Evolutionary conservation across 1,139 yeast genomes (phyloP).

Genomic region (Kluyveromyces sp.): DNA sequence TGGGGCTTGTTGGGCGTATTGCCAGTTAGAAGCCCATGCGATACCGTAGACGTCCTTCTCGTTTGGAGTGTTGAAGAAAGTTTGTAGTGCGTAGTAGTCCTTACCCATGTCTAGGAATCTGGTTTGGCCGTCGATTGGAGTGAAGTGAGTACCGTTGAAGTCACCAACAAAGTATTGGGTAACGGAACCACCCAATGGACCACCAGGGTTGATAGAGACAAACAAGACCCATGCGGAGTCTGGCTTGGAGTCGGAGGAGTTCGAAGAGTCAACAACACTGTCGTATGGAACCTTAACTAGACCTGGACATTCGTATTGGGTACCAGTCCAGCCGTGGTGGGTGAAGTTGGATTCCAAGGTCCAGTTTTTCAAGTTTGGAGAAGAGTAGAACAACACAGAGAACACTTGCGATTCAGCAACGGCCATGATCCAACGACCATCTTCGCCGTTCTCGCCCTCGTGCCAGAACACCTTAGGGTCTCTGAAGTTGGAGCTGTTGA

Average conservation of each 20-base stretch:
- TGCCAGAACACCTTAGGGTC: constrained; percentile 39
- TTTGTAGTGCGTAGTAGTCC: constrained; percentile 33
- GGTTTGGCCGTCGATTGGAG: constrained; percentile 25
- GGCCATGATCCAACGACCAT: constrained; percentile 32
- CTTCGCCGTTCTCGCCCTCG: constrained; percentile 15
- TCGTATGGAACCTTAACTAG: constrained; percentile 23
- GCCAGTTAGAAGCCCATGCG: constrained; percentile 38
- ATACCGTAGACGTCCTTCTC: constrained; percentile 25
- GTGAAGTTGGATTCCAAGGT: constrained; percentile 27
- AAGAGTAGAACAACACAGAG: constrained; percentile 29
- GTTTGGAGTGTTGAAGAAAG: constrained; percentile 22
- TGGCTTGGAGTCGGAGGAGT: neutral
- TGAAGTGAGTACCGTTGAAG: constrained; percentile 32
- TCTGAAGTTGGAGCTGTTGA: constrained; percentile 30
- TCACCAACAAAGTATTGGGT: constrained; percentile 36
- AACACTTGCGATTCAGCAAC: constrained; percentile 32
- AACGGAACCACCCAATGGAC: constrained; percentile 34
- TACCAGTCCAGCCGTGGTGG: constrained; percentile 30
- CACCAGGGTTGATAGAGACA: constrained; percentile 34
- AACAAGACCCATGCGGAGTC: constrained; percentile 31
- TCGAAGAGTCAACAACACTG: constrained; percentile 1
- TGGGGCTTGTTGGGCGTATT: constrained; percentile 31
- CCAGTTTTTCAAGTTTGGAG: constrained; percentile 31
- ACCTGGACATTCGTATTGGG: constrained; percentile 36
- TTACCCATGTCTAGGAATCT: constrained; percentile 31